Evolutionary conservation across 305 asterid genomes (phyloP), one percentile per base, ranked within the genome.

Genomic region (Solanum hybrid): DNA sequence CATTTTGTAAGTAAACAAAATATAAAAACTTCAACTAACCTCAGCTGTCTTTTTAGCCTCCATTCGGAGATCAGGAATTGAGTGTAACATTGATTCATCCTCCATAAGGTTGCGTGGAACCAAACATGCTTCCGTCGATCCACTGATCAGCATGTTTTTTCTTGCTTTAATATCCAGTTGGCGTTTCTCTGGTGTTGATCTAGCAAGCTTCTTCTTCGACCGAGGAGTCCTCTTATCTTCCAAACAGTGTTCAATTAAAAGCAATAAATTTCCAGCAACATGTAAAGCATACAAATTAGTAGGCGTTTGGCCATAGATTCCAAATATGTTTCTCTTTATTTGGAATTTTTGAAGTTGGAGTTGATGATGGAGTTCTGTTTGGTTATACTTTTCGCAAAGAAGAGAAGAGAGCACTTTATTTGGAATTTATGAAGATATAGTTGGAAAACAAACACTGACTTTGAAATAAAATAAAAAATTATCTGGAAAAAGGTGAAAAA

Each of bases 21-120:
- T 77, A 71, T 37, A 87, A 73, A 0, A 73, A 37, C 71, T 77
- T 78, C 64, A 80, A 86, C 91, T 79, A 93, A 97, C 99, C 99
- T 96, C 98, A 8, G 99, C 98, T 60, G 92, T 91, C 89, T 92
- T 85, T 90, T 94, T 95, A 22, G 99, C 98, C 94, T 97, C 99
- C 93, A 92, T 92, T 88, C 98, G 92, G 69, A 95, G 94, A 94
- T 95, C 94, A 85, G 99, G 99, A 90, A 94, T 90, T 38, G 91
- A 78, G 71, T 40, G 94, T 76, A 82, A 24, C 71, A 91, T 91
- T 88, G 94, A 94, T 88, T 92, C 97, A 87, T 92, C 98, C 85
- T 64, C 88, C 88, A 91, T 86, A 89, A 92, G 93, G 89, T 92
- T 95, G 91, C 93, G 91, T 91, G 92, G 92, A 87, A 90, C 93